Conservation (phyloP, 306 rosid genomes). For the Gastrolobium bilobum region DNA sequence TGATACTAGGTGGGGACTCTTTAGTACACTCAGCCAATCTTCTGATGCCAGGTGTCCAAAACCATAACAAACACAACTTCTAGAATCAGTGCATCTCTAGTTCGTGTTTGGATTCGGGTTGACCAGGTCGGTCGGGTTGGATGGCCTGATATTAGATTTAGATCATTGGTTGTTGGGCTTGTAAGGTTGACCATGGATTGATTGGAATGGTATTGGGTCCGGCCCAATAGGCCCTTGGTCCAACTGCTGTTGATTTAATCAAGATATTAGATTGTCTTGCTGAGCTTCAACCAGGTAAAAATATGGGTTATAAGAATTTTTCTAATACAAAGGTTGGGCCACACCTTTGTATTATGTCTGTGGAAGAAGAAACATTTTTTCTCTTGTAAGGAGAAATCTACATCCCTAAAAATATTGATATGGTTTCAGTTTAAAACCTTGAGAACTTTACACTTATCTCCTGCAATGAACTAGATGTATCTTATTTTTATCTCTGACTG, state of each 20-base stretch:
- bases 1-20: background rate
- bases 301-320: no score
- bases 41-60: background rate
- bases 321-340: no score
- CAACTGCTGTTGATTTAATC: background rate
- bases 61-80: background rate
- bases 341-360: no score
- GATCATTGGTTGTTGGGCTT: background rate
- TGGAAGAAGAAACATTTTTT: no score
- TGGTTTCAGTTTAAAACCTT: background rate
- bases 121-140: background rate
- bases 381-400: no score
- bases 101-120: background rate
- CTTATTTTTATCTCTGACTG: slow-evolving; percentile 2
- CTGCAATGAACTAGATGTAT: slow-evolving; percentile 4
- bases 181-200: background rate
- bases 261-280: slow-evolving; percentile 8
- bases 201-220: background rate
- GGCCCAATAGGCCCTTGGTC: background rate
- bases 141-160: background rate
- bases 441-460: background rate
- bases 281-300: background rate
- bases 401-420: background rate
- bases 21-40: background rate
- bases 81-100: background rate